A percentile compares a stretch with the other conserved stretches of the same genome.
Evolutionary conservation across 441 rosid species (phyloP).

Genomic region (Mallotus japonicus): DNA sequence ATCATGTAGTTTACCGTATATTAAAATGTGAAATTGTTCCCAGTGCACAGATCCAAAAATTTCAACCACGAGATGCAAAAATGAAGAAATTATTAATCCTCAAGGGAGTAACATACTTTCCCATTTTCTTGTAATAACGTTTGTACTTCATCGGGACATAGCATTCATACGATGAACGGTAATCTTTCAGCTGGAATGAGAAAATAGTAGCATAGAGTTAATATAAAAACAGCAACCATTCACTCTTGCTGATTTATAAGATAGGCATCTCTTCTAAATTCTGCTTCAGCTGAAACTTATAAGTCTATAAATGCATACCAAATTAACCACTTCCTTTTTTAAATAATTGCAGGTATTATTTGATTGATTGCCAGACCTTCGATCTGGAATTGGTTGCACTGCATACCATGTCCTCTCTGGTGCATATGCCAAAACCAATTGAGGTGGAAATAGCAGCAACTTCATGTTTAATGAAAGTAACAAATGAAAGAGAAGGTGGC

Average conservation of each 20-base stretch:
- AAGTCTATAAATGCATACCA: background rate
- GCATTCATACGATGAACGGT: slow-evolving; percentile 67
- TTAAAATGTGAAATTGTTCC: slow-evolving; percentile 17
- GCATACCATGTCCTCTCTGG: background rate
- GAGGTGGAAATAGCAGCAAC: background rate
- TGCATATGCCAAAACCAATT: background rate
- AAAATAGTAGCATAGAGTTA: slow-evolving; percentile 21
- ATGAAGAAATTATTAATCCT: slow-evolving; percentile 11
- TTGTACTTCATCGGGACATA: slow-evolving; percentile 96
- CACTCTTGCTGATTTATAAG: background rate
- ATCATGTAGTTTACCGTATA: slow-evolving; percentile 27
- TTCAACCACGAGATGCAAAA: slow-evolving; percentile 24
- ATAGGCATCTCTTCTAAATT: background rate
- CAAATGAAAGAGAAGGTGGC: background rate
- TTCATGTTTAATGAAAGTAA: background rate
- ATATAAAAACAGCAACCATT: slow-evolving; percentile 9
- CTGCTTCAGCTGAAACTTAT: background rate
- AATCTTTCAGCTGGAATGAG: slow-evolving; percentile 69
- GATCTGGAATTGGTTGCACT: background rate
- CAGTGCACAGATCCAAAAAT: background rate
- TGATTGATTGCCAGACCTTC: background rate
- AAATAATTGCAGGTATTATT: background rate
- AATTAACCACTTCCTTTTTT: background rate
- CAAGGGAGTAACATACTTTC: slow-evolving; percentile 58
- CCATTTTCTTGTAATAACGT: slow-evolving; percentile 76